Evolutionary conservation across 2,329 filamentous ascomycete genomes (phyloP).

Genomic region (Mollisia scopiformis): DNA sequence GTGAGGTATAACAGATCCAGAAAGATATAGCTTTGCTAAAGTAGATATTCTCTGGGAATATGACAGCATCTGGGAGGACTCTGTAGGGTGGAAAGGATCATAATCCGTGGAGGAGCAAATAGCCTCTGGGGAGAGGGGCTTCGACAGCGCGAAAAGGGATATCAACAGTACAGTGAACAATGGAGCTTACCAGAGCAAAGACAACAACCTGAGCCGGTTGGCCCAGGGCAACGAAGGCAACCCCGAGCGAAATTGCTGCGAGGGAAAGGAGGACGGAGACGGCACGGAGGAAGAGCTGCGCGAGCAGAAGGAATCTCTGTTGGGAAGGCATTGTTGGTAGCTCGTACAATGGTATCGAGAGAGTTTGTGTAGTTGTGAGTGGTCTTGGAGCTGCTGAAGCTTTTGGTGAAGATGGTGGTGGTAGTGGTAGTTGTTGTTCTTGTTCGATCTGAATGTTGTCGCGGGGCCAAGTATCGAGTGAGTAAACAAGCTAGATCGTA

Average conservation of each 20-base stretch:
- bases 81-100: too few species aligned
- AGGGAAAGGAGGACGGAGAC: neutral
- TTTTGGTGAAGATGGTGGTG: too few species aligned
- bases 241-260: neutral
- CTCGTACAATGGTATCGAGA: neutral
- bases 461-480: neutral
- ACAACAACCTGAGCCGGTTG: neutral
- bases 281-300: neutral
- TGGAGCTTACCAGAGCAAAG: neutral
- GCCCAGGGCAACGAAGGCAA: neutral
- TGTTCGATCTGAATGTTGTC: neutral
- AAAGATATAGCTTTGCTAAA: too few species aligned
- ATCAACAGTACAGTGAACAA: too few species aligned
- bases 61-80: too few species aligned
- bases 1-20: too few species aligned
- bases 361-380: neutral
- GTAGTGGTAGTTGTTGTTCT: too few species aligned
- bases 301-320: neutral
- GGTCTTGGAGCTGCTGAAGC: neutral
- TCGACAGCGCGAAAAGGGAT: too few species aligned
- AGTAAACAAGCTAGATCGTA: too few species aligned
- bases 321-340: neutral
- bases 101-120: too few species aligned
- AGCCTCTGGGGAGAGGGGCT: too few species aligned
- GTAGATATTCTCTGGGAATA: too few species aligned